Conservation (phyloP, 2,329 filamentous ascomycete species). For the Hymenoscyphus fraxineus region DNA sequence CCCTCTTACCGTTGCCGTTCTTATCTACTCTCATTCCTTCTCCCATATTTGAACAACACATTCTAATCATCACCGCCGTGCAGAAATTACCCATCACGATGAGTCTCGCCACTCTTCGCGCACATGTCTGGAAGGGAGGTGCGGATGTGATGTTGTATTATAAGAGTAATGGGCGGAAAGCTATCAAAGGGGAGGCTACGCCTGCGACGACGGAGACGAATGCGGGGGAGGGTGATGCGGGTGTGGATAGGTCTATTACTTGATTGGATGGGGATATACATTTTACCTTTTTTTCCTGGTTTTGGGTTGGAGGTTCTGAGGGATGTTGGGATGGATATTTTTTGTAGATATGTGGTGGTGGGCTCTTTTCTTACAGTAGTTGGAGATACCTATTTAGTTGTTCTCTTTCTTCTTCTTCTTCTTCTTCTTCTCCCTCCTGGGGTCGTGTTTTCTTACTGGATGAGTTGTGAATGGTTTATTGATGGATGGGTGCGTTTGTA, state of each 20-base stretch:
- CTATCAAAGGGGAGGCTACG: conserved; percentile 19
- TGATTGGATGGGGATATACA: too few relatives aligned
- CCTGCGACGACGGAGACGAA: not conserved
- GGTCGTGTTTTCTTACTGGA: too few relatives aligned
- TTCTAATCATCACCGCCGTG: conserved; percentile 10
- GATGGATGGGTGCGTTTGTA: too few relatives aligned
- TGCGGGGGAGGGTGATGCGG: not conserved
- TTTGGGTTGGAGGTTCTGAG: too few relatives aligned
- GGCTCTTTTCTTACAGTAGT: too few relatives aligned
- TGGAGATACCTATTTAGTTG: too few relatives aligned
- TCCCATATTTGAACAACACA: not conserved
- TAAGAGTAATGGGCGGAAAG: conserved; percentile 74
- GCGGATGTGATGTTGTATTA: conserved; percentile 89
- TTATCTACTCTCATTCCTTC: conserved; percentile 30
- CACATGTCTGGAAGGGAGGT: conserved; percentile 92
- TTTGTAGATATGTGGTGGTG: too few relatives aligned
- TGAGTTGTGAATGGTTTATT: too few relatives aligned
- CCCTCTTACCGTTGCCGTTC: not conserved
- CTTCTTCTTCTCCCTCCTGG: not conserved
- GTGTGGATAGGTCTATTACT: not conserved
- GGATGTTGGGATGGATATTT: too few relatives aligned
- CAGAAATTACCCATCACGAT: conserved; percentile 68
- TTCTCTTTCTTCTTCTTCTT: too few relatives aligned
- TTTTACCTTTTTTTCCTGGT: too few relatives aligned
- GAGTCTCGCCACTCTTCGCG: conserved; percentile 88